Evolutionary conservation across 345 rosid species (phyloP).

Genomic region (Eucalyptus sideroxylon): DNA sequence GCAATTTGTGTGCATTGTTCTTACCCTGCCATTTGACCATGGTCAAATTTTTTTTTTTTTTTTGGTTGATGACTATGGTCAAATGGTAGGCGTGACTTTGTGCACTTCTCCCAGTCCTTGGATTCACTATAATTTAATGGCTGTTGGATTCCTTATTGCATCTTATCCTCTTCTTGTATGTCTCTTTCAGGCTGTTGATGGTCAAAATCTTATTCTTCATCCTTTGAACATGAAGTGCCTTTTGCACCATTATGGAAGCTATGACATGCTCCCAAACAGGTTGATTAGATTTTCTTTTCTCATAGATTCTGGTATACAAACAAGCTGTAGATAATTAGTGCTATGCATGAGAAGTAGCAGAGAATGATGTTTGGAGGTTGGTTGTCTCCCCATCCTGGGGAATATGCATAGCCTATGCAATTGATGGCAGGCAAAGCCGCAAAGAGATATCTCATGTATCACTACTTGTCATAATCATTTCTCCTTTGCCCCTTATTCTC

Average conservation of each 20-base stretch:
- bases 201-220: constrained; percentile 86
- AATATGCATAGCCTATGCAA: neutral
- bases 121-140: neutral
- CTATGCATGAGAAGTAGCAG: neutral
- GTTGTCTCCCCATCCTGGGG: neutral
- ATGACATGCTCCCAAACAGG: constrained; percentile 66
- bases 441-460: neutral
- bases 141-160: neutral
- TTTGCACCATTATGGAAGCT: constrained; percentile 78
- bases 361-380: neutral
- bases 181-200: constrained; percentile 73
- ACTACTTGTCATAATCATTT: neutral
- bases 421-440: neutral
- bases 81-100: neutral
- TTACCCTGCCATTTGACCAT: neutral
- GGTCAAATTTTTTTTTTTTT: neutral
- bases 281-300: neutral
- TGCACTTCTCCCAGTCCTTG: neutral
- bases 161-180: neutral
- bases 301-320: neutral
- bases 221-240: constrained; percentile 82
- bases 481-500: neutral
- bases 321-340: neutral
- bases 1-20: neutral
- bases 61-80: neutral